phyloP scores from a whole-genome alignment of 108 stramenopile genomes.

The Thalassiosira profunda region DNA sequence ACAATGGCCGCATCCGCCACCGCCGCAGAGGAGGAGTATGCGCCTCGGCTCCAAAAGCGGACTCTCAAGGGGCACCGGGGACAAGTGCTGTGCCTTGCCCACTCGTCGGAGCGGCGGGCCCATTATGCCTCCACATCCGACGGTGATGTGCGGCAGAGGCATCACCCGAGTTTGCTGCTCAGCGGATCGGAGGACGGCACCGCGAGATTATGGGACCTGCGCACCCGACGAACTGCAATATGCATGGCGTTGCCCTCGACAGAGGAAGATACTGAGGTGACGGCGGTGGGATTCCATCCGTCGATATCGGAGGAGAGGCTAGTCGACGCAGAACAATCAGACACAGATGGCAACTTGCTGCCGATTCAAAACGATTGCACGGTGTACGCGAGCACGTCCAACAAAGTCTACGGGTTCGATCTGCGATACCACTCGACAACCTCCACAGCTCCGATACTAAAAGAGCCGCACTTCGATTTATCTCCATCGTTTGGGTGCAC shows the following conservation, averaged over 20 bases:
- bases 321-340: slow-evolving; percentile 9
- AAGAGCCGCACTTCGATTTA: slow-evolving; percentile 39
- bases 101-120: slow-evolving; percentile 31
- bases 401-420: slow-evolving; percentile 37
- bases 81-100: slow-evolving; percentile 42
- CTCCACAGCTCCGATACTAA: slow-evolving; percentile 21
- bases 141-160: neutral
- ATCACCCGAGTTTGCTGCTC: slow-evolving; percentile 50
- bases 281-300: slow-evolving; percentile 70
- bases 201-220: slow-evolving; percentile 82
- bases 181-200: slow-evolving; percentile 88
- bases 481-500: slow-evolving; percentile 26
- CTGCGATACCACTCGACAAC: slow-evolving; percentile 27
- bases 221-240: slow-evolving; percentile 37
- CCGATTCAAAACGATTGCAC: slow-evolving; percentile 15
- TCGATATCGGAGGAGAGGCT: neutral
- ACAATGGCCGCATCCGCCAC: neutral
- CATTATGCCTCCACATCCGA: neutral
- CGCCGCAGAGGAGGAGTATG: neutral
- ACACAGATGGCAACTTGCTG: neutral
- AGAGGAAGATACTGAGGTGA: slow-evolving; percentile 43
- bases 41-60: slow-evolving; percentile 36
- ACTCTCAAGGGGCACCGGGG: slow-evolving; percentile 39
- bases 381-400: slow-evolving; percentile 30
- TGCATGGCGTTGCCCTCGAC: slow-evolving; percentile 46